Conservation (phyloP, 2,329 filamentous ascomycete genomes). For the Corynespora cassiicola region DNA sequence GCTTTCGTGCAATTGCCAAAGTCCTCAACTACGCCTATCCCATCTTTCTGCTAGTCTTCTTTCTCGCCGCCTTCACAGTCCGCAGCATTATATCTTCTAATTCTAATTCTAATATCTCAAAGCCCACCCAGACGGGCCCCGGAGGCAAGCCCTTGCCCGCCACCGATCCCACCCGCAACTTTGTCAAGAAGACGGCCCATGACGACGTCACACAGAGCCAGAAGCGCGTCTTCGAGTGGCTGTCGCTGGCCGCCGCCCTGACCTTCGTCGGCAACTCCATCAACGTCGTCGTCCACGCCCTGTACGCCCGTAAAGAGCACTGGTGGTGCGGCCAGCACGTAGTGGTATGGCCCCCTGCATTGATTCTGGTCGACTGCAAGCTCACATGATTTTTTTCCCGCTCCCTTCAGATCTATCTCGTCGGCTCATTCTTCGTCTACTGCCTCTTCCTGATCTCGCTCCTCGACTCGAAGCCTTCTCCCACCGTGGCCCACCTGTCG, state of each 20-base stretch:
- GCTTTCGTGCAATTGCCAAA: slow-evolving; percentile 22
- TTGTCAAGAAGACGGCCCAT: slow-evolving; percentile 53
- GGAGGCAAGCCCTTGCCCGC: slow-evolving; percentile 87
- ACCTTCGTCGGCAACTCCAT: slow-evolving; percentile 79
- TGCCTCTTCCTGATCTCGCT: slow-evolving; percentile 85
- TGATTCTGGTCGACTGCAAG: slow-evolving; percentile 12
- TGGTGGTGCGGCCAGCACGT: slow-evolving; percentile 86
- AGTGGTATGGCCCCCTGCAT: slow-evolving; percentile 65
- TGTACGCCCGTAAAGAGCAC: slow-evolving; percentile 67
- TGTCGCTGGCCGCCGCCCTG: slow-evolving; percentile 72
- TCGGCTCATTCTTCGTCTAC: slow-evolving; percentile 86
- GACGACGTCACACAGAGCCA: slow-evolving; percentile 69
- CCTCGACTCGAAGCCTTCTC: slow-evolving; percentile 81
- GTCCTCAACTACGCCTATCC: slow-evolving; percentile 66
- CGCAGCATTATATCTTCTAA: slow-evolving; percentile 64
- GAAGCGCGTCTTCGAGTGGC: slow-evolving; percentile 77
- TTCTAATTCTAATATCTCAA: slow-evolving; percentile 51
- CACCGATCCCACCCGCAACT: slow-evolving; percentile 53
- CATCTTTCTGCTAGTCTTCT: slow-evolving; percentile 68
- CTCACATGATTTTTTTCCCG: slow-evolving; percentile 15
- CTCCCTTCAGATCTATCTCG: slow-evolving; percentile 75
- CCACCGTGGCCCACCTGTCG: slow-evolving; percentile 78
- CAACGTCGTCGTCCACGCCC: slow-evolving; percentile 76
- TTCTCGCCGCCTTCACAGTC: slow-evolving; percentile 66
- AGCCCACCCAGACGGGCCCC: slow-evolving; percentile 70